Evolutionary conservation across 1,284 basidiomycete species (phyloP), one percentile per base, ranked within the genome.

Genomic region (Cryptococcus jaspeensis): DNA sequence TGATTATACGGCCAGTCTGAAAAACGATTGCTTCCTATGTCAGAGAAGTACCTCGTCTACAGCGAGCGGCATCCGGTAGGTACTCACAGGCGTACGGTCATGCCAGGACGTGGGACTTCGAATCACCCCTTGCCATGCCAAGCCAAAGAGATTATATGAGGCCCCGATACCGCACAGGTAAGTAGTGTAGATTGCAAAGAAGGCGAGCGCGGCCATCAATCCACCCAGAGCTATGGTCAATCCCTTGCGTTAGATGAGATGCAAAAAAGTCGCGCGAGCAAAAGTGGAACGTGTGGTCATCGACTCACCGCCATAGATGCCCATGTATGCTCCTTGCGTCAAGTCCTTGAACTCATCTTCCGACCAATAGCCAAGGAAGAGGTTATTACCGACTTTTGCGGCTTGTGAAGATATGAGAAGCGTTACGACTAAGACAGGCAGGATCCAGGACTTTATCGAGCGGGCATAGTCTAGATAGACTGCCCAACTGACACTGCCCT

Each of bases 1-100:
- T 85, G 53, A 85, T 75, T 53, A 88, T 84, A 35, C 86, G 78
- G 12, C 85, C 84, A 83, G 58, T 63, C 62, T 58, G n/a, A n/a
- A n/a, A n/a, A n/a, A n/a, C n/a, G n/a, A n/a, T n/a, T n/a, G n/a
- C n/a, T n/a, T n/a, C n/a, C n/a, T n/a, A n/a, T n/a, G n/a, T n/a
- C n/a, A n/a, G n/a, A n/a, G n/a, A n/a, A n/a, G n/a, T n/a, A n/a
- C n/a, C n/a, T n/a, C n/a, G n/a, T n/a, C n/a, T n/a, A n/a, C n/a
- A n/a, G n/a, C n/a, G n/a, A n/a, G n/a, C n/a, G n/a, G n/a, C n/a
- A n/a, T n/a, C n/a, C n/a, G n/a, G n/a, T n/a, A n/a, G n/a, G n/a
- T n/a, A n/a, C 55, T 58, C 39, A 62, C 58, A 13, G 70, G 69
- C 6, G 67, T 70, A 12, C 51, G 50, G 51, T 69, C 67, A 45